Evolutionary conservation across 1,139 yeast genomes (phyloP).

Genomic region (Kazachstania sp.): DNA sequence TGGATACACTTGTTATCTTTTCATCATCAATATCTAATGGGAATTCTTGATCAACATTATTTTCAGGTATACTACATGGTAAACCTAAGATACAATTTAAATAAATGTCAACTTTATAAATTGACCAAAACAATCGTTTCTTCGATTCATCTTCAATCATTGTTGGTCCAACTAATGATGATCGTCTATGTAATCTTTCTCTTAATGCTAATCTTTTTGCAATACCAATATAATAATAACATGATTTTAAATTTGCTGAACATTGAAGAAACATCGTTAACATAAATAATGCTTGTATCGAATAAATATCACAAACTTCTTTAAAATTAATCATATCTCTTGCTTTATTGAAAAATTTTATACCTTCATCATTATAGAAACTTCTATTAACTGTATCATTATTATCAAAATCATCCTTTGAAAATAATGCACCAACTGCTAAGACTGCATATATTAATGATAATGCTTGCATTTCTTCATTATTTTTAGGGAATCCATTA

Average conservation of each 20-base stretch:
- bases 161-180: constrained; percentile 29
- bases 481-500: constrained; percentile 49
- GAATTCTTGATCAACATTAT: constrained; percentile 76
- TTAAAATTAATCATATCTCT: constrained; percentile 65
- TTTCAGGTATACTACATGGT: constrained; percentile 51
- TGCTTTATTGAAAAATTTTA: constrained; percentile 75
- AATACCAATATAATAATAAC: constrained; percentile 83
- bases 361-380: constrained; percentile 65
- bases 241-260: constrained; percentile 76
- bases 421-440: constrained; percentile 70
- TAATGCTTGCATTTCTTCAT: constrained; percentile 64
- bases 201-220: constrained; percentile 76
- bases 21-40: constrained; percentile 74
- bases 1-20: constrained; percentile 5
- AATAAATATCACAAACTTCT: constrained; percentile 51
- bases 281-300: constrained; percentile 64
- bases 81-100: constrained; percentile 79
- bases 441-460: constrained; percentile 69
- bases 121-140: constrained; percentile 79
- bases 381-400: constrained; percentile 37
- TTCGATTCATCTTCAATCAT: constrained; percentile 78
- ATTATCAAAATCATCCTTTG: constrained; percentile 33
- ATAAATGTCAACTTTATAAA: constrained; percentile 82
- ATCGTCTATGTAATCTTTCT: constrained; percentile 73
- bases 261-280: constrained; percentile 74